Conservation (phyloP, 164 flowering plant genomes). For the Liquidambar formosana region DNA sequence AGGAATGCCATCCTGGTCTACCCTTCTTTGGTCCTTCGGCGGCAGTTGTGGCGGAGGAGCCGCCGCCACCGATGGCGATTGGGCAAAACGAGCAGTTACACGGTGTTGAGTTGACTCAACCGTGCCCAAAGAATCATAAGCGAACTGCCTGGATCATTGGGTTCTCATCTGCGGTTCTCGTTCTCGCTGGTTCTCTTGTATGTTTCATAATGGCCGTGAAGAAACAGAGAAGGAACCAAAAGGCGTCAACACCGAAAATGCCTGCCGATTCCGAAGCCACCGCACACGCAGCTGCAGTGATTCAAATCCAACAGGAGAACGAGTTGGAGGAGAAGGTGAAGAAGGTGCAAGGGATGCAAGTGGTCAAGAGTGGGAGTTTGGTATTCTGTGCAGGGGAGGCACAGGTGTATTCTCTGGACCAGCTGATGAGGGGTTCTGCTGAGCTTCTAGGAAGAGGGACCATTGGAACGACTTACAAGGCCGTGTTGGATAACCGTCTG, state of each 20-base stretch:
- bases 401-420: conserved; percentile 67
- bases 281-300: conserved; percentile 41
- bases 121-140: conserved; percentile 24
- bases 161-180: conserved; percentile 33
- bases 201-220: conserved; percentile 27
- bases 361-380: conserved; percentile 63
- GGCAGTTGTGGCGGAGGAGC: conserved; percentile 12
- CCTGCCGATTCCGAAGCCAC: conserved; percentile 27
- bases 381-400: conserved; percentile 88
- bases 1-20: conserved; percentile 41
- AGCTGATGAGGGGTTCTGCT: conserved; percentile 92
- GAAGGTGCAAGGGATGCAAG: conserved; percentile 42
- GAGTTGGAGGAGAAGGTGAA: conserved; percentile 61
- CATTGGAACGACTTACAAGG: conserved; percentile 87
- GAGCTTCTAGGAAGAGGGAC: conserved; percentile 88
- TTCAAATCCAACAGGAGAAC: conserved; percentile 52
- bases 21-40: conserved; percentile 51
- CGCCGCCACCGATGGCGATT: conserved; percentile 29
- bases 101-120: conserved; percentile 33
- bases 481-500: conserved; percentile 76
- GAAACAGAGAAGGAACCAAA: conserved; percentile 22
- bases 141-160: conserved; percentile 35
- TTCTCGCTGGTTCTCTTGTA: conserved; percentile 33
- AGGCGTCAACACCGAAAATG: conserved; percentile 11
- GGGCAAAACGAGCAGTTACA: conserved; percentile 33